Evolutionary conservation across 1,139 yeast species (phyloP).

Genomic region (Taphrina betulina): DNA sequence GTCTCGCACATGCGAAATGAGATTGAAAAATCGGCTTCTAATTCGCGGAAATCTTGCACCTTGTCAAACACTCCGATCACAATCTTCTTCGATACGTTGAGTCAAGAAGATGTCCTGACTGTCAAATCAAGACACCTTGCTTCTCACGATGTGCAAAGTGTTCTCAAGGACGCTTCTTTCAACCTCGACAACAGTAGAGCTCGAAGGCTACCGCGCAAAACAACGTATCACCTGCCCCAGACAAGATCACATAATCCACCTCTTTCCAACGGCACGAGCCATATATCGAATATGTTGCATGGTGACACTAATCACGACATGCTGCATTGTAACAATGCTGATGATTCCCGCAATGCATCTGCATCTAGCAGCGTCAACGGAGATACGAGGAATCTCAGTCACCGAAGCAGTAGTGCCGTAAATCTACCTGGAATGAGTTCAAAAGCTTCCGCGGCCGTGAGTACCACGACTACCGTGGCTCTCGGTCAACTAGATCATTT

Average conservation of each 20-base stretch:
- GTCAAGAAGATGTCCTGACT: neutral
- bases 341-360: neutral
- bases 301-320: neutral
- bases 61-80: constrained; percentile 4
- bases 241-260: neutral
- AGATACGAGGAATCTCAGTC: neutral
- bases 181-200: neutral
- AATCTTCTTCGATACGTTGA: constrained; percentile 19
- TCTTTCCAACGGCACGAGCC: neutral
- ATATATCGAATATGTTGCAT: neutral
- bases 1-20: constrained; percentile 47
- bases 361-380: constrained; percentile 21
- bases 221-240: too few species aligned
- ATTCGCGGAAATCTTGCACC: neutral
- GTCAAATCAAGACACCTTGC: constrained; percentile 1
- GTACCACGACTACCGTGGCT: constrained; percentile 15
- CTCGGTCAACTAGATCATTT: constrained; percentile 23
- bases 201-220: neutral
- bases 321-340: neutral
- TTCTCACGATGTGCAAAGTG: constrained; percentile 14
- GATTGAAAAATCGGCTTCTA: neutral
- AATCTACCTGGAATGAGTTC: constrained; percentile 21
- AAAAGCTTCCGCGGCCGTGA: constrained; percentile 19
- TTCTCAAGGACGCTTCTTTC: constrained; percentile 9
- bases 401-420: constrained; percentile 6